These are phyloP conservation scores for Chlorella vulgaris DNA, from an alignment of 139 green algal species.

Conservation along the genomic window DNA sequence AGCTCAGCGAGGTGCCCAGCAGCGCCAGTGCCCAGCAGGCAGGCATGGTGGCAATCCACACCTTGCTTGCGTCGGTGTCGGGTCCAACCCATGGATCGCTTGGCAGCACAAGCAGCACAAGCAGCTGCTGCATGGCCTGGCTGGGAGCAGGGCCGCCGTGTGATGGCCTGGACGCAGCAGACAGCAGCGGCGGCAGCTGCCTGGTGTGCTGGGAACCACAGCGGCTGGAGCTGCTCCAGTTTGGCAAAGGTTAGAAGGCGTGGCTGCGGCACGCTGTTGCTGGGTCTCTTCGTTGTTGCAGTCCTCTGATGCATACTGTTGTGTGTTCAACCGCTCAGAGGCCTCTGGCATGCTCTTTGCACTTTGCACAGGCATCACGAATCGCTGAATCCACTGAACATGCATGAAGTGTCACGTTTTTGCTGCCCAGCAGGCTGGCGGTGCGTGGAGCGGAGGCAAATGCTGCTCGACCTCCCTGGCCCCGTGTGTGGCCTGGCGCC, in stretches of 20 bases:
- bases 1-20: background rate
- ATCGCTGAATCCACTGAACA: no score
- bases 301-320: no score
- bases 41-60: background rate
- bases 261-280: background rate
- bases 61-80: background rate
- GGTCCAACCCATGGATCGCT: background rate
- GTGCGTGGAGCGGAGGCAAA: background rate
- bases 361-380: no score
- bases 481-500: constrained; percentile 6
- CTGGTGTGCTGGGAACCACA: background rate
- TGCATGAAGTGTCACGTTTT: no score
- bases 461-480: constrained; percentile 1
- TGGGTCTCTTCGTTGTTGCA: constrained; percentile 2
- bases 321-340: background rate
- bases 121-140: constrained; percentile 21
- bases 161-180: background rate
- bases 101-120: background rate
- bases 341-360: no score
- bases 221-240: background rate
- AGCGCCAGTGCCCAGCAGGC: no score
- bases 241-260: background rate
- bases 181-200: background rate
- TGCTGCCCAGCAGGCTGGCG: background rate
- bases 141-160: background rate